These are phyloP conservation scores for Schizosaccharomyces japonicus DNA, from an alignment of 805 yeast genomes.

Conservation along the genomic window DNA sequence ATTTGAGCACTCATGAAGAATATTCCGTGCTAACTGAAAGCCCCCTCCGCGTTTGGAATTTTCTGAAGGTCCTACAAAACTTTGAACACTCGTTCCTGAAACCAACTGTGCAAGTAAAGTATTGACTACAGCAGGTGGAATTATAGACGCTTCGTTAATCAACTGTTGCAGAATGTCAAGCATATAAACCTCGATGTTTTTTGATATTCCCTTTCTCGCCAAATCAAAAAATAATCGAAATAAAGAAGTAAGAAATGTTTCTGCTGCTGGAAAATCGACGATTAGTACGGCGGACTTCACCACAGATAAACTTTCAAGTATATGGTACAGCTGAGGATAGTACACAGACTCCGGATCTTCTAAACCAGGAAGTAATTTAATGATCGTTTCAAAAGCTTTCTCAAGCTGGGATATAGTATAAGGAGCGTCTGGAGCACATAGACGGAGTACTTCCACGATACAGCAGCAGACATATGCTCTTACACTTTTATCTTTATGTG, in stretches of 20 bases:
- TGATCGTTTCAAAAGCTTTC: conserved; percentile 38
- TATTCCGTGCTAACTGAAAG: conserved; percentile 35
- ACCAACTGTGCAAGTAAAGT: conserved; percentile 43
- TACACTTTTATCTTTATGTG: conserved; percentile 41
- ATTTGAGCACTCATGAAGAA: conserved; percentile 49
- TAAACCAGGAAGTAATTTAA: conserved; percentile 35
- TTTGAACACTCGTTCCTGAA: conserved; percentile 10
- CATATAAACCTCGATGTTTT: conserved; percentile 34
- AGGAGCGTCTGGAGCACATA: conserved; percentile 82
- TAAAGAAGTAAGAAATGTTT: conserved; percentile 26
- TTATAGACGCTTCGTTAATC: conserved; percentile 40
- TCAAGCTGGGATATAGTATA: conserved; percentile 37
- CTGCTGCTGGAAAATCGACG: conserved; percentile 48
- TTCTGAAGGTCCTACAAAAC: not conserved
- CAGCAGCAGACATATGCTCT: conserved; percentile 51
- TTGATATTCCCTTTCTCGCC: conserved; percentile 21
- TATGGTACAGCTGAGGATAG: conserved; percentile 36
- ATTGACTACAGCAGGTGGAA: conserved; percentile 38
- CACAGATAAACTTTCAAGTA: conserved; percentile 47
- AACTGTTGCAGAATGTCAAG: conserved; percentile 54
- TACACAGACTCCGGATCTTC: conserved; percentile 29
- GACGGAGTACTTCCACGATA: conserved; percentile 45
- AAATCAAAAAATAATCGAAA: conserved; percentile 42
- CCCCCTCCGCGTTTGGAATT: conserved; percentile 23
- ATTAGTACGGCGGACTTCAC: conserved; percentile 50